Percentiles rank a stretch among this genome's conserved stretches.
Conservation (phyloP, 2,329 filamentous ascomycete species). For the Cryphonectria naterciae region DNA sequence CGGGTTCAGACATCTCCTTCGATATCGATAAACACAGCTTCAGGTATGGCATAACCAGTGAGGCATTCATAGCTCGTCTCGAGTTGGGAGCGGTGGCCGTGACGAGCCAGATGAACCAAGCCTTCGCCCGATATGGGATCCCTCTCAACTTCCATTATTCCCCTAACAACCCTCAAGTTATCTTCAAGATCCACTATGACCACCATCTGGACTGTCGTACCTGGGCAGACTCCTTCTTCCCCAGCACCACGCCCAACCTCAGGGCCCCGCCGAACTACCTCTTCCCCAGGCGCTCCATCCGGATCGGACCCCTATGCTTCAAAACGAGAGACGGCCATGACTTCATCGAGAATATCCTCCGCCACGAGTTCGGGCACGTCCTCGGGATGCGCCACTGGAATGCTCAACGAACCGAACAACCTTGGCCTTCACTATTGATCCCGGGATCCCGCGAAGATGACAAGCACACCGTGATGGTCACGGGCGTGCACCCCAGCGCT, state of each 20-base stretch:
- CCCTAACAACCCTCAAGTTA: not conserved
- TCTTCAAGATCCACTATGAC: constrained; percentile 15
- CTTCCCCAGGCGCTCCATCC: not conserved
- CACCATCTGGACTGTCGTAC: not conserved
- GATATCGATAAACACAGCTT: constrained; percentile 5
- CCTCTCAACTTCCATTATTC: not conserved
- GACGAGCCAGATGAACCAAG: not conserved
- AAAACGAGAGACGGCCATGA: not conserved
- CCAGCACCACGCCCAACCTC: not conserved
- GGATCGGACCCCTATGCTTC: not conserved
- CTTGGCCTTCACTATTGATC: not conserved
- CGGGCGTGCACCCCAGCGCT: not conserved
- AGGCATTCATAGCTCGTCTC: not conserved
- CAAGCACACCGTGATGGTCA: not conserved
- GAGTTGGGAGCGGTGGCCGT: not conserved
- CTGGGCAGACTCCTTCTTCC: constrained; percentile 4
- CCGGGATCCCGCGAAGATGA: not conserved
- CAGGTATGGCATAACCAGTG: not conserved
- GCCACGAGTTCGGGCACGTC: constrained; percentile 16
- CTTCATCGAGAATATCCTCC: not conserved
- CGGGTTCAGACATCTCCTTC: constrained; percentile 4
- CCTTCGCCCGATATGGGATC: not conserved
- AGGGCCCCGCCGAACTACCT: not conserved
- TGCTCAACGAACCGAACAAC: not conserved
- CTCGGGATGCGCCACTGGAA: constrained; percentile 12